phyloP scores from a whole-genome alignment of 2,329 filamentous ascomycete species.

The Aspergillus japonicus region DNA sequence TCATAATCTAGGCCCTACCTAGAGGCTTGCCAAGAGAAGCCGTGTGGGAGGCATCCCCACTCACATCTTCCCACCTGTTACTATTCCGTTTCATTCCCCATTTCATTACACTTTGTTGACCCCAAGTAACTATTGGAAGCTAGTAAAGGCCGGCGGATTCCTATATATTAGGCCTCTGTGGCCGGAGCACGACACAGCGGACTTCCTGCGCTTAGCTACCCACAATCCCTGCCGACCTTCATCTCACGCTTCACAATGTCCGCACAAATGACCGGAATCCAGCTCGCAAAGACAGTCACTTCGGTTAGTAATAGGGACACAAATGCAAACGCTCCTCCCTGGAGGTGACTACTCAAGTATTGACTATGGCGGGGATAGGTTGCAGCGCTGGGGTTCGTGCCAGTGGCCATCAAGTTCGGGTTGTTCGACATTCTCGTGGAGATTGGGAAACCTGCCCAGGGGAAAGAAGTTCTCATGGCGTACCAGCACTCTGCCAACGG shows the following conservation, averaged over 20 bases:
- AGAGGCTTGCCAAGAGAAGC: too few relatives aligned
- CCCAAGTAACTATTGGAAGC: too few relatives aligned
- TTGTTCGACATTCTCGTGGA: conserved; percentile 31
- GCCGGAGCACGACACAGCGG: background rate
- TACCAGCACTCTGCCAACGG: conserved; percentile 20
- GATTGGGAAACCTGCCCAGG: conserved; percentile 26
- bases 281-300: conserved; percentile 8
- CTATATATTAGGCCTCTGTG: background rate
- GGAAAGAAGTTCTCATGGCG: conserved; percentile 27
- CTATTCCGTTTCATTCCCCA: too few relatives aligned
- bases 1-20: too few relatives aligned
- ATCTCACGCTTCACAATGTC: background rate
- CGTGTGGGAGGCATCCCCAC: too few relatives aligned
- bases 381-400: conserved; percentile 38
- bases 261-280: background rate
- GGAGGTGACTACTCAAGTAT: background rate
- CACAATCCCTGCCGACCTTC: too few relatives aligned
- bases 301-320: background rate
- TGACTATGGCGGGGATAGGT: conserved; percentile 19
- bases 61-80: too few relatives aligned
- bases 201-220: too few relatives aligned
- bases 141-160: background rate
- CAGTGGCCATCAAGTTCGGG: conserved; percentile 37
- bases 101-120: too few relatives aligned
- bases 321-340: background rate